Evolutionary conservation across 2,329 filamentous ascomycete genomes (phyloP).

Genomic region (Phialophora chinensis): DNA sequence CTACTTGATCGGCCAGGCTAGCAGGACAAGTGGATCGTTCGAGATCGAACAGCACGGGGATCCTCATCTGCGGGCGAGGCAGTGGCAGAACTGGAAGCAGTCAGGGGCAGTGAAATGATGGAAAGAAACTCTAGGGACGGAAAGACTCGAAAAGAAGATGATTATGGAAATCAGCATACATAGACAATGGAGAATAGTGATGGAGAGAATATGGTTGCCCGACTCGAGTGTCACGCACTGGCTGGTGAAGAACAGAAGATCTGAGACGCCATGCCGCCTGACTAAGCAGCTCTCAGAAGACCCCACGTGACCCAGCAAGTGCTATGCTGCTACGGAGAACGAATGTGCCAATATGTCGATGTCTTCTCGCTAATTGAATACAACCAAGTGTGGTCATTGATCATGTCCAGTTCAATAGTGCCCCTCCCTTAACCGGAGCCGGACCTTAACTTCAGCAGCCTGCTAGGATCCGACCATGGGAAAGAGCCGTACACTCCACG

Average conservation of each 20-base stretch:
- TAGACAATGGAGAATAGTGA: conserved; percentile 2
- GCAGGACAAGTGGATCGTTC: conserved; percentile 10
- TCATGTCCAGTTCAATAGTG: background rate
- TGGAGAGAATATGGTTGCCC: conserved; percentile 9
- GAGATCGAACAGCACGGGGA: conserved; percentile 14
- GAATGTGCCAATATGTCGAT: background rate
- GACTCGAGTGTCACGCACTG: conserved; percentile 7
- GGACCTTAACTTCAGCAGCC: background rate
- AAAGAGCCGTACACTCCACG: background rate
- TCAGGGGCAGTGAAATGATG: background rate
- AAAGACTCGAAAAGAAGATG: background rate
- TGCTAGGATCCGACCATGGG: background rate
- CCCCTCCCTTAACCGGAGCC: background rate
- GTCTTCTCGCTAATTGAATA: background rate
- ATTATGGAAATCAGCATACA: background rate
- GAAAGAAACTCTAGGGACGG: background rate
- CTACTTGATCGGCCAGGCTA: background rate
- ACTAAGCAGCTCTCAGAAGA: background rate
- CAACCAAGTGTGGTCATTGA: background rate
- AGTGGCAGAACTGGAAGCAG: background rate
- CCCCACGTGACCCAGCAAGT: background rate
- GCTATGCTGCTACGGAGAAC: background rate
- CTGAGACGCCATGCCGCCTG: background rate
- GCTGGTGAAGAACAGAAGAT: background rate
- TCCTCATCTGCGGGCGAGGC: conserved; percentile 5